phyloP scores from a whole-genome alignment of 495 filamentous ascomycete species.

The Staphylotrichum tortipilum region DNA sequence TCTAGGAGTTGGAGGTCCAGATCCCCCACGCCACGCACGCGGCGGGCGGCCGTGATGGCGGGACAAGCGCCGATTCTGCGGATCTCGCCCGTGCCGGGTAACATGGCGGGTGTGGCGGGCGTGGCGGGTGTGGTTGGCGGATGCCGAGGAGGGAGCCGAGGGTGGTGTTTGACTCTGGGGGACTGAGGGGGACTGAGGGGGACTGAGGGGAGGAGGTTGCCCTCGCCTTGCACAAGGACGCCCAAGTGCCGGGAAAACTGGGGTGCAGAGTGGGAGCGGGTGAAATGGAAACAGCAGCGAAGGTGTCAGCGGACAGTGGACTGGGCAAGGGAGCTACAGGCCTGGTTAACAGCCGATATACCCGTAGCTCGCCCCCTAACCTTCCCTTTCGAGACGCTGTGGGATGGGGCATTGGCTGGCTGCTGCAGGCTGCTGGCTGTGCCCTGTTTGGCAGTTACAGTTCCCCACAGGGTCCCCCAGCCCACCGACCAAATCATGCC shows the following conservation, averaged over 20 bases:
- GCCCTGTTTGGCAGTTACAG: neutral
- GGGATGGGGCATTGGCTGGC: conserved; percentile 3
- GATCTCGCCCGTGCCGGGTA: conserved; percentile 6
- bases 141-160: neutral
- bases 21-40: neutral
- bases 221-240: too few relatives aligned
- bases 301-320: too few relatives aligned
- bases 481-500: neutral
- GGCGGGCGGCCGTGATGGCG: neutral
- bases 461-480: too few relatives aligned
- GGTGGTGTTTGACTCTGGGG: too few relatives aligned
- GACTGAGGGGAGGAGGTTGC: too few relatives aligned
- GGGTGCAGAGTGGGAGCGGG: too few relatives aligned
- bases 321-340: too few relatives aligned
- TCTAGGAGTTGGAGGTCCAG: too few relatives aligned
- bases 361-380: neutral
- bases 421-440: neutral
- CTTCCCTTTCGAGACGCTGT: conserved; percentile 3
- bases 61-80: neutral
- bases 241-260: too few relatives aligned
- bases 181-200: too few relatives aligned
- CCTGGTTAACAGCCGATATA: too few relatives aligned
- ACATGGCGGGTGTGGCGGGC: conserved; percentile 1
- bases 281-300: too few relatives aligned
- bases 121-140: neutral